Evolutionary conservation across 345 rosid species (phyloP).

Genomic region (Salix koriyanagi): DNA sequence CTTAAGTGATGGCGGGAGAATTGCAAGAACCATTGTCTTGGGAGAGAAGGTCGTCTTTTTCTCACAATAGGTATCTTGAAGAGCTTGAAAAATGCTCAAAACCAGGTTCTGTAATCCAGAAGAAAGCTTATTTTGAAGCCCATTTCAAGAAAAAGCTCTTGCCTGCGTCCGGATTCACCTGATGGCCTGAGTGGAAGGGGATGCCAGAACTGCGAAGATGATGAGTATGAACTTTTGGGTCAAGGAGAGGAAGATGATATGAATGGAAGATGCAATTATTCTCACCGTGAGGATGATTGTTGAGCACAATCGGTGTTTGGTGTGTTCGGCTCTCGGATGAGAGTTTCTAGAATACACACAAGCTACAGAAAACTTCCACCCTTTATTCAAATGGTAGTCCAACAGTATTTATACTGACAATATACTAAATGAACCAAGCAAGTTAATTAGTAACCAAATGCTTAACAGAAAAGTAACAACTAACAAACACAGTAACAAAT

Average conservation of each 20-base stretch:
- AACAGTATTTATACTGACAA: too few relatives aligned
- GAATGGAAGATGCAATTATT: conserved; percentile 23
- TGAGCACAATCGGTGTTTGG: too few relatives aligned
- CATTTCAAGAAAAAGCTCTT: conserved; percentile 67
- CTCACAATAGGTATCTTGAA: conserved; percentile 85
- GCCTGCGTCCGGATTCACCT: conserved; percentile 34
- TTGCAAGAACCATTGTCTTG: conserved; percentile 68
- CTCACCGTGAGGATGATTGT: conserved; percentile 26
- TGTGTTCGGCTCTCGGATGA: too few relatives aligned
- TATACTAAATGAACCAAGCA: too few relatives aligned
- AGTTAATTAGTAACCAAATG: too few relatives aligned
- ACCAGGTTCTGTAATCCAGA: conserved; percentile 74
- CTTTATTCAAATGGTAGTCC: too few relatives aligned
- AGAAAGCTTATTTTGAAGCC: conserved; percentile 82
- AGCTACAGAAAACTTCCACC: too few relatives aligned
- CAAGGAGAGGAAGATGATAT: conserved; percentile 24
- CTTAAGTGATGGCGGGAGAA: conserved; percentile 52
- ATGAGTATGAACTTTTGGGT: conserved; percentile 14
- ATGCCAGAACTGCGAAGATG: conserved; percentile 29
- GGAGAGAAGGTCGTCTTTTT: conserved; percentile 85
- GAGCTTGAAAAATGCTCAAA: conserved; percentile 84
- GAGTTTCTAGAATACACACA: too few relatives aligned
- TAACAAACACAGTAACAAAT: too few relatives aligned
- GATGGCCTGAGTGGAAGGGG: conserved; percentile 39
- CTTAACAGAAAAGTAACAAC: too few relatives aligned